Base-by-base conservation (phyloP, 139 green algal genomes). In the Chlamydomonas incerta region DNA sequence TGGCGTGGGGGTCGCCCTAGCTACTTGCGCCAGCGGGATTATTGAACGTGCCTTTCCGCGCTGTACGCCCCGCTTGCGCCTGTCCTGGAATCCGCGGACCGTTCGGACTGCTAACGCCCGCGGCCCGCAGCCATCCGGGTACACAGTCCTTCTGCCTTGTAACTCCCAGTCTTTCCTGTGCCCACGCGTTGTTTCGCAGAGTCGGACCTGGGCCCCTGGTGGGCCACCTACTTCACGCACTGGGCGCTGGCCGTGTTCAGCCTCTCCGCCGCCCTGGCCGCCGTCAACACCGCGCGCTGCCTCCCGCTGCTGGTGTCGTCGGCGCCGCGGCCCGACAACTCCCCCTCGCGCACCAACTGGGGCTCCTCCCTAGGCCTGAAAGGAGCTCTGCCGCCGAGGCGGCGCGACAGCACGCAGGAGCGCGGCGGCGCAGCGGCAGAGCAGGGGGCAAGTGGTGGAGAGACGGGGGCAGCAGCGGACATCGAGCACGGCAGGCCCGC, bases 161-260 rank as follows among this genome's bases (percentile, higher is more conserved):
- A n/a, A n/a, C n/a, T n/a, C n/a, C n/a, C n/a, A n/a, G n/a, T n/a
- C n/a, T n/a, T n/a, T n/a, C n/a, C n/a, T n/a, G n/a, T n/a, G n/a
- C n/a, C n/a, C n/a, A n/a, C n/a, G n/a, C n/a, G n/a, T n/a, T n/a
- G n/a, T n/a, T n/a, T 8, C 8, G 20, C 76, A 84, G 57, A 81
- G 58, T 4, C 50, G 13, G 14, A 41, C 31, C 15, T 77, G 28
- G 68, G 33, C 0, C 31, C 55, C 55, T 62, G 52, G 71, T 87
- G 82, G 82, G 2, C 57, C 0, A 82, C 81, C 10, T 90, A 83
- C 81, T 73, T 90, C 50, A 90, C 87, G 1, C 71, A 90, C 67
- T 90, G 87, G 81, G 55, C 46, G 3, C 63, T 90, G 8, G 41
- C 41, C 41, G 41, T 50, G 6, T 50, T 50, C 41, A 50, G 41